A percentile compares a stretch with the other conserved stretches of the same genome.
These are phyloP conservation scores for Hansenula sp. DNA, from an alignment of 1,139 yeast genomes.

Conservation along the genomic window DNA sequence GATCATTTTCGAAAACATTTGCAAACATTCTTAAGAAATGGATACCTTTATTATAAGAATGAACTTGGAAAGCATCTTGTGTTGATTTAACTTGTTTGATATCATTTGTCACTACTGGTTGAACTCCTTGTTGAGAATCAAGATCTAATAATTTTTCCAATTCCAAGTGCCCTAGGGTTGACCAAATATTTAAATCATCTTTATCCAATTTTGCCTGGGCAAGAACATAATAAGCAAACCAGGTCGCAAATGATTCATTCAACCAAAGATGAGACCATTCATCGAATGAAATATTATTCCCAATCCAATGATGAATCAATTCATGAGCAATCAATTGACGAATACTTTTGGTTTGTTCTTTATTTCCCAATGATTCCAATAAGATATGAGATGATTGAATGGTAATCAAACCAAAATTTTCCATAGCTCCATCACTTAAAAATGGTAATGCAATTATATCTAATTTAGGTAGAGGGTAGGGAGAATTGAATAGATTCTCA, in stretches of 20 bases:
- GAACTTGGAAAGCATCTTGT: conserved; percentile 47
- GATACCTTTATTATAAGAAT: conserved; percentile 65
- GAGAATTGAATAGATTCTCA: conserved; percentile 36
- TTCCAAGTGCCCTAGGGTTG: conserved; percentile 31
- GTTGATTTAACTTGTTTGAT: conserved; percentile 32
- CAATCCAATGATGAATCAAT: conserved; percentile 75
- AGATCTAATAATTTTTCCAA: conserved; percentile 36
- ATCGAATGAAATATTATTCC: conserved; percentile 61
- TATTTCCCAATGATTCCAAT: conserved; percentile 30
- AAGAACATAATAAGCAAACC: conserved; percentile 49
- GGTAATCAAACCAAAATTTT: conserved; percentile 68
- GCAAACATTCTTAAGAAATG: conserved; percentile 54
- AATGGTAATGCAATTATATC: conserved; percentile 69
- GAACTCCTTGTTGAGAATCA: conserved; percentile 35
- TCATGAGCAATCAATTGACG: conserved; percentile 66
- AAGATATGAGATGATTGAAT: conserved; percentile 51
- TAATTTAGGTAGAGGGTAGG: conserved; percentile 56
- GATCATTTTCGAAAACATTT: conserved; percentile 36
- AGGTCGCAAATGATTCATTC: conserved; percentile 73
- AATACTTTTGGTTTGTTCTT: conserved; percentile 28
- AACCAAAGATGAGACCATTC: conserved; percentile 69
- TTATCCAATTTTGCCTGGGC: conserved; percentile 33
- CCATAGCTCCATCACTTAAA: conserved; percentile 75
- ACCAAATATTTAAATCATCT: conserved; percentile 30
- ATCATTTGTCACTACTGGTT: conserved; percentile 26